Conservation (phyloP, 768 basidiomycete genomes). For the Suillus tomentosus region DNA sequence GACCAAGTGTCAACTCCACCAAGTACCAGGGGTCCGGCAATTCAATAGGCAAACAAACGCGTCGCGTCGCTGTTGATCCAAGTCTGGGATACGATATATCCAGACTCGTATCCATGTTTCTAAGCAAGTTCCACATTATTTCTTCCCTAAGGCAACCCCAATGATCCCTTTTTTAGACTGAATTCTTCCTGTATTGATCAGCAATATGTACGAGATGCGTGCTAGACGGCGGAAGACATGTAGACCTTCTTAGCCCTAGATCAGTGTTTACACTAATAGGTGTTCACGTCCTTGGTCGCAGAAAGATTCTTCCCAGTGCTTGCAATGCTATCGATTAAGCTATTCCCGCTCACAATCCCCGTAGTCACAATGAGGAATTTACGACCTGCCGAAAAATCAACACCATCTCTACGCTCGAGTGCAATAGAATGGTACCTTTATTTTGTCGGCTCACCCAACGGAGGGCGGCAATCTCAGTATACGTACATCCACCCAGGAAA, state of each 20-base stretch:
- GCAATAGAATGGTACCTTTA: conserved; percentile 50
- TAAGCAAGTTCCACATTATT: background rate
- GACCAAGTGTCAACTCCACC: background rate
- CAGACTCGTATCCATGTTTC: conserved; percentile 2
- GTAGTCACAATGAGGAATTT: conserved; percentile 91
- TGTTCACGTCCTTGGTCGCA: conserved; percentile 43
- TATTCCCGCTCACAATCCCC: conserved; percentile 81
- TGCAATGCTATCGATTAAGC: conserved; percentile 69
- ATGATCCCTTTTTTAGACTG: background rate
- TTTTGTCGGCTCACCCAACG: conserved; percentile 90
- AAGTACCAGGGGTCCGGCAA: conserved; percentile 21
- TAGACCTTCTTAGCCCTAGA: background rate
- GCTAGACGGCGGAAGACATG: background rate
- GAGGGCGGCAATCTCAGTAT: conserved; percentile 94
- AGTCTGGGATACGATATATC: conserved; percentile 5
- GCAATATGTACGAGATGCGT: background rate
- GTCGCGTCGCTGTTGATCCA: conserved; percentile 42
- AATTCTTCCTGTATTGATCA: background rate
- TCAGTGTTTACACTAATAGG: conserved; percentile 16
- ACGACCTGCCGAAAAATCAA: conserved; percentile 56
- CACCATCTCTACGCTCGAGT: conserved; percentile 1
- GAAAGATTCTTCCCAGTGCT: conserved; percentile 36
- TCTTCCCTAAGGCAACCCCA: background rate
- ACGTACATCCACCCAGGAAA: conserved; percentile 97
- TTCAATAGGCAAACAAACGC: conserved; percentile 47